phyloP scores from a whole-genome alignment of 805 yeast genomes.

The Metschnikowia kofuensis region DNA sequence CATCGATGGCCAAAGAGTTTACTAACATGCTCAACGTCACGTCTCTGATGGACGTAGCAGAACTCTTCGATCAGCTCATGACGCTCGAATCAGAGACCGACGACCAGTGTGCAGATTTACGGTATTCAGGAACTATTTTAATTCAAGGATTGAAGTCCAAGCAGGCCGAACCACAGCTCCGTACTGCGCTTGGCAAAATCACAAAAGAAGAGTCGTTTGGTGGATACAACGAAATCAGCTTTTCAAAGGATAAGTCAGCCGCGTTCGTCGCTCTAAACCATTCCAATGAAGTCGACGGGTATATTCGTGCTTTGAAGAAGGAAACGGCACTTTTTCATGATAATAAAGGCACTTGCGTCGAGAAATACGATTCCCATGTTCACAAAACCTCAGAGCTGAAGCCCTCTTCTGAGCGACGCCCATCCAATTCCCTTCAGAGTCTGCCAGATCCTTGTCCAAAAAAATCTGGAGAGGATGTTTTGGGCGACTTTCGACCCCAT shows the following conservation, averaged over 20 bases:
- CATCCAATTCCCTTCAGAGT: not conserved
- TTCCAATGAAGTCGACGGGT: not conserved
- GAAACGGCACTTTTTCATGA: not conserved
- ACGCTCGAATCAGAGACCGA: not conserved
- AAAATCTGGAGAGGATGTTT: not conserved
- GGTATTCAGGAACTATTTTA: not conserved
- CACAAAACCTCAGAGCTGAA: not conserved
- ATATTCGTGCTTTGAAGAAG: not conserved
- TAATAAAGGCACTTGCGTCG: not conserved
- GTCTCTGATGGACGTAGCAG: not conserved
- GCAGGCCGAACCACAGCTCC: not conserved
- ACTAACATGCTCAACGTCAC: too few relatives aligned
- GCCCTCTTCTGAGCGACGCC: not conserved
- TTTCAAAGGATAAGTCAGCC: not conserved
- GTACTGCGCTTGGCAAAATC: not conserved
- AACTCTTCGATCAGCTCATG: not conserved
- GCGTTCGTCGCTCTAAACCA: not conserved
- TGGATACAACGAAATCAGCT: not conserved
- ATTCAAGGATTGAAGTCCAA: not conserved
- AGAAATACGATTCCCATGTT: not conserved
- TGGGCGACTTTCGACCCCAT: not conserved
- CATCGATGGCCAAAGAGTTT: too few relatives aligned
- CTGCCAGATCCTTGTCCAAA: not conserved
- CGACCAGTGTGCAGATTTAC: not conserved
- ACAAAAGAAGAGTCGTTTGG: not conserved